A percentile compares a stretch with the other conserved stretches of the same genome.
Evolutionary conservation across 2,329 filamentous ascomycete genomes (phyloP).

Genomic region (Cyphellophora europaea): DNA sequence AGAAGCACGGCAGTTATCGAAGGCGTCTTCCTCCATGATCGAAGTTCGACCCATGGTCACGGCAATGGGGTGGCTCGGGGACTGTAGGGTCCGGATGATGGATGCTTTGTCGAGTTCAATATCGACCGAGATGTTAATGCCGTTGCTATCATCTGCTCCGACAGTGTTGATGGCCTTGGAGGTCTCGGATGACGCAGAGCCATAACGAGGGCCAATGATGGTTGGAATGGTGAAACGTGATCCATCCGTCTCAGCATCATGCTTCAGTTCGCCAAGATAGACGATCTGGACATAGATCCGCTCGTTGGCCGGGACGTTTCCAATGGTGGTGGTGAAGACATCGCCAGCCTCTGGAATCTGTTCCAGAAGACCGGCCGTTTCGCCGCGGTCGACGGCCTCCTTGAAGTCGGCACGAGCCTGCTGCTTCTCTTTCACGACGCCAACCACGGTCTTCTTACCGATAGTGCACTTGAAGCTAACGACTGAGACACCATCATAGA

Average conservation of each 20-base stretch:
- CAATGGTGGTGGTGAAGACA: conserved; percentile 59
- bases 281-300: conserved; percentile 52
- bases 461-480: conserved; percentile 58
- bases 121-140: conserved; percentile 50
- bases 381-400: conserved; percentile 46
- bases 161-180: conserved; percentile 1
- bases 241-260: conserved; percentile 59
- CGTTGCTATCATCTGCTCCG: conserved; percentile 19
- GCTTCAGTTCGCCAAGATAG: conserved; percentile 63
- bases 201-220: conserved; percentile 58
- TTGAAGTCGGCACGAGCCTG: conserved; percentile 53
- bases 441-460: conserved; percentile 44
- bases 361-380: conserved; percentile 58
- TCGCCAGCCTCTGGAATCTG: conserved; percentile 52
- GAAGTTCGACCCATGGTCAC: conserved; percentile 55
- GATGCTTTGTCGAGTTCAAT: conserved; percentile 48
- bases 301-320: conserved; percentile 54
- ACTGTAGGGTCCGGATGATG: conserved; percentile 53
- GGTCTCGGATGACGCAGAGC: conserved; percentile 19
- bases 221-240: conserved; percentile 62
- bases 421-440: conserved; percentile 57
- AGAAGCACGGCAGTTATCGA: conserved; percentile 51
- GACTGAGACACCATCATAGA: conserved; percentile 64
- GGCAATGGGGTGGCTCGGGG: conserved; percentile 58
- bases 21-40: conserved; percentile 29